A percentile compares a stretch with the other conserved stretches of the same genome.
Conservation (phyloP, 2,329 filamentous ascomycete genomes). For the Colletotrichum sp. region DNA sequence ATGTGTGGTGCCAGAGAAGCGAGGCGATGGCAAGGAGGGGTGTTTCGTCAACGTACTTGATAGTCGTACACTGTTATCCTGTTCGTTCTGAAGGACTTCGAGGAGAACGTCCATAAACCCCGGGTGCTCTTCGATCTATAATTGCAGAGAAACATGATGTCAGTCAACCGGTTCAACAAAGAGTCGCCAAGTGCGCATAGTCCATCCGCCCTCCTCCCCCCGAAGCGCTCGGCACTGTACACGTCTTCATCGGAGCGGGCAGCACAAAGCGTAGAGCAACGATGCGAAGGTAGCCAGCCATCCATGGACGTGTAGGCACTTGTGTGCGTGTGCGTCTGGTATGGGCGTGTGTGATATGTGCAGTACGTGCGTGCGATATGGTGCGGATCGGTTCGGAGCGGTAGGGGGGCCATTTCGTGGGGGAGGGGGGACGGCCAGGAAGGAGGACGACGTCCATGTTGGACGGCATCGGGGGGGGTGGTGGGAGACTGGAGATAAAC, state of each 20-base stretch:
- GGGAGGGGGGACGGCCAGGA: conserved; percentile 1
- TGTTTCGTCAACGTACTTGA: conserved; percentile 70
- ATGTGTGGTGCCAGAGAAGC: not conserved
- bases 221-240: not conserved
- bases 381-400: conserved; percentile 16
- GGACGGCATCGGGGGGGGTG: not conserved
- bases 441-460: not conserved
- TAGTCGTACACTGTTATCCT: conserved; percentile 82
- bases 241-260: not conserved
- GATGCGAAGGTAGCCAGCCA: not conserved
- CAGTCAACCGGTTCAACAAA: conserved; percentile 18
- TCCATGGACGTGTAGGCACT: not conserved
- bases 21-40: not conserved
- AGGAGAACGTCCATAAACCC: conserved; percentile 91
- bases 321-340: not conserved
- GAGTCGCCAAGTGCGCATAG: not conserved
- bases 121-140: conserved; percentile 84
- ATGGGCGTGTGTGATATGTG: conserved; percentile 3
- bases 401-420: conserved; percentile 18
- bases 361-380: not conserved
- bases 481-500: not conserved
- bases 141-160: conserved; percentile 3
- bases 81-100: conserved; percentile 88
- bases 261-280: not conserved
- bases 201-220: not conserved